phyloP scores from a whole-genome alignment of 2,329 filamentous ascomycete genomes.

The Stemphylium vesicarium region DNA sequence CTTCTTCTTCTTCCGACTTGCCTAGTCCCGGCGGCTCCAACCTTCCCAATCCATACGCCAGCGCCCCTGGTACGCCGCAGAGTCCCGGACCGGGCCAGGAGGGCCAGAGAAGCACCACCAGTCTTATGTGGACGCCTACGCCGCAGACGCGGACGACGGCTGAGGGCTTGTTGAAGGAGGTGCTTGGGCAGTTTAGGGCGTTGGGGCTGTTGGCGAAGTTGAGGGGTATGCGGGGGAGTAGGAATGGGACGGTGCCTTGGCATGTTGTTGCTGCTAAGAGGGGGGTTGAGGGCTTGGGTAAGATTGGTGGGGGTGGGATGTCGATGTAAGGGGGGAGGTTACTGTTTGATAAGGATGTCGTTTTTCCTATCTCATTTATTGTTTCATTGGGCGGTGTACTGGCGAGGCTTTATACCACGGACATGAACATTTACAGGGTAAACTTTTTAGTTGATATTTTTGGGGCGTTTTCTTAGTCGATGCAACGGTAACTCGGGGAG shows the following conservation, averaged over 20 bases:
- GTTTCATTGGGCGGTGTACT: too few species aligned
- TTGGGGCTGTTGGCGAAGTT: slow-evolving; percentile 72
- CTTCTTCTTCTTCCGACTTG: slow-evolving; percentile 27
- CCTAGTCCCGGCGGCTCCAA: slow-evolving; percentile 24
- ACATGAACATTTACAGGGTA: too few species aligned
- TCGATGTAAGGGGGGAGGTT: neutral
- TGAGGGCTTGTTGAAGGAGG: slow-evolving; percentile 72
- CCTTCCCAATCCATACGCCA: slow-evolving; percentile 9
- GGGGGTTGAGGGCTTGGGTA: slow-evolving; percentile 65
- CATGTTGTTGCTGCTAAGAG: slow-evolving; percentile 76
- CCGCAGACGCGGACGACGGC: slow-evolving; percentile 43
- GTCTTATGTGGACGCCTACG: slow-evolving; percentile 44
- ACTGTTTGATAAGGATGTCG: too few species aligned
- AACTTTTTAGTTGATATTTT: neutral
- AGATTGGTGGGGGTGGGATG: slow-evolving; percentile 10
- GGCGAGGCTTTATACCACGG: too few species aligned
- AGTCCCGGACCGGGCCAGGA: slow-evolving; percentile 12
- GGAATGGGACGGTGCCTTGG: slow-evolving; percentile 72
- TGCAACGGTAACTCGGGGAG: too few species aligned
- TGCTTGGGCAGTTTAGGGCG: slow-evolving; percentile 71
- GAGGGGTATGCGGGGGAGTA: slow-evolving; percentile 64
- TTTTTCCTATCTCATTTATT: too few species aligned
- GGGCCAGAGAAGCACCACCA: slow-evolving; percentile 29
- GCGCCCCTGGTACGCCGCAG: slow-evolving; percentile 9
- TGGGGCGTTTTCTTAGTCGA: neutral